These are phyloP conservation scores for Lachnellula cervina DNA, from an alignment of 2,329 filamentous ascomycete species.

Conservation along the genomic window DNA sequence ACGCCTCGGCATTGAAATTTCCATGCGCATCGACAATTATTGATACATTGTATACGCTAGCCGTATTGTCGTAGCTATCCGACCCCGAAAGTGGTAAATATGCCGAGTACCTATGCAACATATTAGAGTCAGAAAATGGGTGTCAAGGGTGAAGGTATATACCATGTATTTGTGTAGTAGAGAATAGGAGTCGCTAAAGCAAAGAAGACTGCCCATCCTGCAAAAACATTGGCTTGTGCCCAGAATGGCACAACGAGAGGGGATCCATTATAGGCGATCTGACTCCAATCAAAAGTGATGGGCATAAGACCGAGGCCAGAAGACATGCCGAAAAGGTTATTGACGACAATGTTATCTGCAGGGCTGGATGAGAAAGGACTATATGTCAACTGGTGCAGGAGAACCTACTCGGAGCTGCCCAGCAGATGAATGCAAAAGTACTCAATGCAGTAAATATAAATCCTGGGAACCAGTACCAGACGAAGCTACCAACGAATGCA, in stretches of 20 bases:
- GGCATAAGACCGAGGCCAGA: slow-evolving; percentile 63
- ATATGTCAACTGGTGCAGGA: neutral
- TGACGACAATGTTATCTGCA: slow-evolving; percentile 51
- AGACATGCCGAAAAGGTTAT: slow-evolving; percentile 65
- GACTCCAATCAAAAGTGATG: slow-evolving; percentile 72
- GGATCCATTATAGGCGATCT: slow-evolving; percentile 44
- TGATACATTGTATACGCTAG: slow-evolving; percentile 53
- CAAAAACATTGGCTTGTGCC: slow-evolving; percentile 66
- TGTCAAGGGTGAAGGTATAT: neutral
- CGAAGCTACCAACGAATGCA: slow-evolving; percentile 30
- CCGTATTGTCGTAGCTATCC: slow-evolving; percentile 61
- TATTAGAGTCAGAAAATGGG: neutral
- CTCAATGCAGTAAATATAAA: slow-evolving; percentile 62
- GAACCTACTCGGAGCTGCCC: neutral
- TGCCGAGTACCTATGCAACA: slow-evolving; percentile 43
- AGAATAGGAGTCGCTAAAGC: slow-evolving; percentile 25
- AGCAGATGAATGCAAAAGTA: neutral
- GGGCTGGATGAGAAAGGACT: neutral
- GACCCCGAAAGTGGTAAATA: slow-evolving; percentile 58
- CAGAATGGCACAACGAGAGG: slow-evolving; percentile 64
- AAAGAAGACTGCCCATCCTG: slow-evolving; percentile 34
- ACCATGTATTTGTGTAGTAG: neutral
- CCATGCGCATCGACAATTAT: slow-evolving; percentile 50
- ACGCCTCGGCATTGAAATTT: slow-evolving; percentile 54
- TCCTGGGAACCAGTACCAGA: slow-evolving; percentile 55